phyloP scores from a whole-genome alignment of 2,329 filamentous ascomycete genomes.

The Fusarium sp. region DNA sequence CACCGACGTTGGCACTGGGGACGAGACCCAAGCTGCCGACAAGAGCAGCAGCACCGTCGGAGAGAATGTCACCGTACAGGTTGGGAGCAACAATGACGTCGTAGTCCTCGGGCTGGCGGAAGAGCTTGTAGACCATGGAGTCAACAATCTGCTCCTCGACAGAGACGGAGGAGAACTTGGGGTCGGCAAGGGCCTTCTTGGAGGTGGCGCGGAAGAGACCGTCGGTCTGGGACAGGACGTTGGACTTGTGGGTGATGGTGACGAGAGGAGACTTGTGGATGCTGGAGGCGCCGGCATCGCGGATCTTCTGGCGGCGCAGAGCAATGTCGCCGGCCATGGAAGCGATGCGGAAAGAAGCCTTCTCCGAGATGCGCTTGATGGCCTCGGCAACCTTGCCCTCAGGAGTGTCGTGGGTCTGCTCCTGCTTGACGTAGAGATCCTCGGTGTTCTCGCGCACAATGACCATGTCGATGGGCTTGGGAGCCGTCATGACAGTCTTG shows the following conservation, averaged over 20 bases:
- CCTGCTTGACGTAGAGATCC: conserved; percentile 97
- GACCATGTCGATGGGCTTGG: conserved; percentile 88
- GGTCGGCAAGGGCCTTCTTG: conserved; percentile 74
- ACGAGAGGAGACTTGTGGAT: conserved; percentile 79
- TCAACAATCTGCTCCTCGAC: conserved; percentile 99
- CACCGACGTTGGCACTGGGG: conserved; percentile 93
- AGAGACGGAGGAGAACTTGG: conserved; percentile 70
- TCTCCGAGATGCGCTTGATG: conserved; percentile 95
- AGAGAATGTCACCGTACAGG: conserved; percentile 96
- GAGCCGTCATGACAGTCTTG: conserved; percentile 77
- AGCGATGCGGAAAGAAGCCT: conserved; percentile 85
- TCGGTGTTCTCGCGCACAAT: conserved; percentile 99
- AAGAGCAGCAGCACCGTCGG: conserved; percentile 92
- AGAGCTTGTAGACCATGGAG: conserved; percentile 99
- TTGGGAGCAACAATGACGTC: conserved; percentile 98
- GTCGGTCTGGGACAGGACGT: conserved; percentile 95
- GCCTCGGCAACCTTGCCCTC: conserved; percentile 92
- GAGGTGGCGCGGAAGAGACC: conserved; percentile 90
- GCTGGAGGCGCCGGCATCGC: conserved; percentile 66
- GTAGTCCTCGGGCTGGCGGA: conserved; percentile 94
- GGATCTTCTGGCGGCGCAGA: conserved; percentile 82
- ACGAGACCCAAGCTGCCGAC: conserved; percentile 93
- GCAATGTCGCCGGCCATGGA: conserved; percentile 96
- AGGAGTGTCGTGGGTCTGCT: conserved; percentile 80
- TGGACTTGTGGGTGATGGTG: conserved; percentile 98